A percentile compares a stretch with the other conserved stretches of the same genome.
Evolutionary conservation across 805 yeast genomes (phyloP).

Genomic region (Candida silvicultrix): DNA sequence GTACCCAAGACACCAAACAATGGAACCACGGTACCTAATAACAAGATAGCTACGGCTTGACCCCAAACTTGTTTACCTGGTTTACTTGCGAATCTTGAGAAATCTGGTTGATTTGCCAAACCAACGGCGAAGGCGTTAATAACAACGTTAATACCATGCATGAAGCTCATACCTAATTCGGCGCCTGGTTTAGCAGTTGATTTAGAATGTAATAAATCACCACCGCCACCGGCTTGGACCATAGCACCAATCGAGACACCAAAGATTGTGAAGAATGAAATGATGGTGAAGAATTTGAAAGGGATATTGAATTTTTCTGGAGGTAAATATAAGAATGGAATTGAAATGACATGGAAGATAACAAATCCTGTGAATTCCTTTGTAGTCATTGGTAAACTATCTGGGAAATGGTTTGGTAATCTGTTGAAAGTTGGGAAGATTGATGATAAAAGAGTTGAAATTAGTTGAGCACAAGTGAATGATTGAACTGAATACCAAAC

Average conservation of each 20-base stretch:
- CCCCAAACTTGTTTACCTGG: conserved; percentile 34
- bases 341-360: conserved; percentile 30
- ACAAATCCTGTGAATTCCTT: conserved; percentile 35
- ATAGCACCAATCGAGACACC: conserved; percentile 29
- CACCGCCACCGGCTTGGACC: conserved; percentile 26
- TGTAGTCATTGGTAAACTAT: conserved; percentile 32
- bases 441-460: conserved; percentile 31
- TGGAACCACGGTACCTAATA: conserved; percentile 37
- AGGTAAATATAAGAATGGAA: conserved; percentile 23
- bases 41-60: conserved; percentile 27
- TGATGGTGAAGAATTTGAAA: conserved; percentile 22
- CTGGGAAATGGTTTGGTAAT: conserved; percentile 34
- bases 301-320: conserved; percentile 27
- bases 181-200: conserved; percentile 20
- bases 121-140: conserved; percentile 26
- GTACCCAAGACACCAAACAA: conserved; percentile 40
- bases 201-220: conserved; percentile 24
- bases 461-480: conserved; percentile 39
- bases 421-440: conserved; percentile 32
- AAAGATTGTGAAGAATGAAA: conserved; percentile 27
- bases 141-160: conserved; percentile 24
- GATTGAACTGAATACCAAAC: conserved; percentile 43
- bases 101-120: conserved; percentile 26
- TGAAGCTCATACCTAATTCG: conserved; percentile 25
- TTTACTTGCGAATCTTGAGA: conserved; percentile 31